phyloP scores from a whole-genome alignment of 2,329 filamentous ascomycete species.

The Claviceps purpurea region DNA sequence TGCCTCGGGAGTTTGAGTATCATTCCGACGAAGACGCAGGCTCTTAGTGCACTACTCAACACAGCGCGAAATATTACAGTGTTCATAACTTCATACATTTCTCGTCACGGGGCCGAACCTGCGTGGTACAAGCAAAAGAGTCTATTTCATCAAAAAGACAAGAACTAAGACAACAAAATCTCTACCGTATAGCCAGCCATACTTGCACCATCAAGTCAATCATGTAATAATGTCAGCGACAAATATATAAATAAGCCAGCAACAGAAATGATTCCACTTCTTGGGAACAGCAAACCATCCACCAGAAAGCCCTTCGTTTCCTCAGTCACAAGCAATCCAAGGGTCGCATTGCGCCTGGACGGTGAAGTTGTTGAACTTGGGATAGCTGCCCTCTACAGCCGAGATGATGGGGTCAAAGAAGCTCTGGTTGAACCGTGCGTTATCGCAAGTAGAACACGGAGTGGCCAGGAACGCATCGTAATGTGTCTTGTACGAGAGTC shows the following conservation, averaged over 20 bases:
- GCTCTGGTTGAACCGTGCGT: conserved; percentile 20
- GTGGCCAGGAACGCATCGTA: conserved; percentile 24
- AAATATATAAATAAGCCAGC: conserved; percentile 2
- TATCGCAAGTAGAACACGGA: conserved; percentile 23
- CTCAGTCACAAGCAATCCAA: conserved; percentile 23
- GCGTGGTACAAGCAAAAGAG: conserved; percentile 2
- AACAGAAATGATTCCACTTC: not conserved
- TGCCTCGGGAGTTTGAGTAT: conserved; percentile 13
- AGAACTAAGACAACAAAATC: conserved; percentile 6
- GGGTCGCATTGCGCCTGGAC: conserved; percentile 24
- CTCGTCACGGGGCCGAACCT: not conserved
- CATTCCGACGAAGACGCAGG: conserved; percentile 10
- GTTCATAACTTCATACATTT: not conserved
- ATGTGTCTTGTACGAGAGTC: conserved; percentile 23
- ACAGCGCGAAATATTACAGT: not conserved
- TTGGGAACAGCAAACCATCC: conserved; percentile 3
- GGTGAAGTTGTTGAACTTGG: conserved; percentile 24
- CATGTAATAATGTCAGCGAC: conserved; percentile 3
- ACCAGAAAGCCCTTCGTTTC: not conserved
- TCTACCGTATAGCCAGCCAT: conserved; percentile 8
- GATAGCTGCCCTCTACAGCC: conserved; percentile 25
- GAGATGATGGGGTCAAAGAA: conserved; percentile 25
- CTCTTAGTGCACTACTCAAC: not conserved
- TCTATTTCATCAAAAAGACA: conserved; percentile 5
- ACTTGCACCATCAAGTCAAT: conserved; percentile 6